Evolutionary conservation across 2,329 filamentous ascomycete species (phyloP).

Genomic region (Fonsecaea pedrosoi): DNA sequence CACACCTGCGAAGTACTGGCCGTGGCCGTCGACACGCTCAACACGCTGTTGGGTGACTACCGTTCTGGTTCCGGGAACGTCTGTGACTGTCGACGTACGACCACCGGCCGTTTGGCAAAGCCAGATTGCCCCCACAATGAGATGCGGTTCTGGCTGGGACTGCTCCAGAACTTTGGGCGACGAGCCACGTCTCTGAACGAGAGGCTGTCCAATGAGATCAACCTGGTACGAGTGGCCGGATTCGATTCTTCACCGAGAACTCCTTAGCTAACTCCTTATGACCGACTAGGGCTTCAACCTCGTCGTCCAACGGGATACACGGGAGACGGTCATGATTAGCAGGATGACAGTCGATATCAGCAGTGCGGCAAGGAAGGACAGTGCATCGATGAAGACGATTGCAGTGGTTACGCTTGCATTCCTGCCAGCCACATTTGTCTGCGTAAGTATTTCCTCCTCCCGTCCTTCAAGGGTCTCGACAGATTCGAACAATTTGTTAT

Average conservation of each 20-base stretch:
- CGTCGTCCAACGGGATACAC: conserved; percentile 44
- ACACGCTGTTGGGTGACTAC: conserved; percentile 40
- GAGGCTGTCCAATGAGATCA: conserved; percentile 47
- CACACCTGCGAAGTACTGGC: conserved; percentile 46
- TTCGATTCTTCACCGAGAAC: too few species aligned
- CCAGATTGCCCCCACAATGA: conserved; percentile 32
- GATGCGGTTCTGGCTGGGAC: conserved; percentile 38
- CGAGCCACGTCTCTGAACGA: conserved; percentile 43
- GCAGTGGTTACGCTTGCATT: conserved; percentile 46
- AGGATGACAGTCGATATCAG: conserved; percentile 44
- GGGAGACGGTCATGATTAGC: conserved; percentile 44
- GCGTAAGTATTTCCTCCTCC: conserved; percentile 39
- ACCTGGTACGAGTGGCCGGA: conserved; percentile 38
- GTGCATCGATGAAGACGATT: conserved; percentile 47
- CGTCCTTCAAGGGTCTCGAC: too few species aligned
- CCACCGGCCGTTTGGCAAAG: conserved; percentile 5
- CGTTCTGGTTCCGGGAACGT: conserved; percentile 26
- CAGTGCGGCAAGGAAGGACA: conserved; percentile 42
- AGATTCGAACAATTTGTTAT: too few species aligned
- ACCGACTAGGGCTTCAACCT: conserved; percentile 44
- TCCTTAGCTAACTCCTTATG: too few species aligned
- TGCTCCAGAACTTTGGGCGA: conserved; percentile 42
- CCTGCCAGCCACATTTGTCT: conserved; percentile 49
- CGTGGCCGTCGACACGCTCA: conserved; percentile 43
- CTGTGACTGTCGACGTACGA: conserved; percentile 2